Conservation (phyloP, 1,284 basidiomycete species). For the Puccinia hordei region DNA sequence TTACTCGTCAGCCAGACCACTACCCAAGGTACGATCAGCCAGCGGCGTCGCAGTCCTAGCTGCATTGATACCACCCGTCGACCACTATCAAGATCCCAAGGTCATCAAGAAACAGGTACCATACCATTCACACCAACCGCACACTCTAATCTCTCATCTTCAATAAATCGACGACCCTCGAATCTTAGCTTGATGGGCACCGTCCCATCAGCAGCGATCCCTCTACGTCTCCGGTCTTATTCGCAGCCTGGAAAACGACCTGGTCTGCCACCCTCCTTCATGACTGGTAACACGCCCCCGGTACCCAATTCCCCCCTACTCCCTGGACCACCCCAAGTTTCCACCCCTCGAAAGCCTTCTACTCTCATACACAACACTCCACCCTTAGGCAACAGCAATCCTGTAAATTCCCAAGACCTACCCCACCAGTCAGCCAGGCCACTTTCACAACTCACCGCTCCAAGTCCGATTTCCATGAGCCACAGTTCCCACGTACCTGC, state of each 20-base stretch:
- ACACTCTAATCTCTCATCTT: slow-evolving; percentile 13
- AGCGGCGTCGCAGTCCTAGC: slow-evolving; percentile 16
- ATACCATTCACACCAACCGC: neutral
- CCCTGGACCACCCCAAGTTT: neutral
- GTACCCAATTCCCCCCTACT: neutral
- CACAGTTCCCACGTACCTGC: neutral
- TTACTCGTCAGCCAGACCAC: slow-evolving; percentile 29
- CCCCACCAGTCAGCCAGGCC: neutral
- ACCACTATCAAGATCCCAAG: neutral
- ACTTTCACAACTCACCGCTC: neutral
- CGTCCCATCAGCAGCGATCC: slow-evolving; percentile 7
- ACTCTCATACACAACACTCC: neutral
- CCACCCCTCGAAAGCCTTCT: neutral
- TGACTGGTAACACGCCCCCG: neutral
- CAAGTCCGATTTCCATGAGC: neutral
- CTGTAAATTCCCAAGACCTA: neutral
- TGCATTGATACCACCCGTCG: slow-evolving; percentile 11
- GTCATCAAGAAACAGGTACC: neutral
- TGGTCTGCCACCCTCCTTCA: slow-evolving; percentile 3
- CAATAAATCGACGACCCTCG: slow-evolving; percentile 18
- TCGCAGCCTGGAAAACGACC: slow-evolving; percentile 46
- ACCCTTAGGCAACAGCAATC: neutral
- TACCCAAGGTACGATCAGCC: slow-evolving; percentile 35
- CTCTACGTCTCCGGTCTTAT: slow-evolving; percentile 32
- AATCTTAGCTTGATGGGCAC: slow-evolving; percentile 14